phyloP scores from a whole-genome alignment of 306 rosid genomes.

The Cicer pinnatifidum region DNA sequence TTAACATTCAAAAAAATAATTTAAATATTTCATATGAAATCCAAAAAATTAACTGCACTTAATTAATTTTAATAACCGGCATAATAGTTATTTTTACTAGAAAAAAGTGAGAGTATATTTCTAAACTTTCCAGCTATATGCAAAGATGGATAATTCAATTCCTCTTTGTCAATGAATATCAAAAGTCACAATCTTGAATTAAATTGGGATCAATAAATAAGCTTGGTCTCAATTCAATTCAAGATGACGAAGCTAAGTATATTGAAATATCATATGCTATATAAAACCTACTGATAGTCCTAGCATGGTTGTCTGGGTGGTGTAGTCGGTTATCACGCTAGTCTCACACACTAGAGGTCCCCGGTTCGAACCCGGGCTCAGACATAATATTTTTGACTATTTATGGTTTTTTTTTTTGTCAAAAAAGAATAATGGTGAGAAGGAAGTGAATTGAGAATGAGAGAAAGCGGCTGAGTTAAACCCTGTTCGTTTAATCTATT shows the following conservation, averaged over 20 bases:
- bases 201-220: neutral
- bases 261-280: neutral
- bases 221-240: neutral
- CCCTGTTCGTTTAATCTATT: conserved; percentile 33
- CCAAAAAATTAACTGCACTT: too few relatives aligned
- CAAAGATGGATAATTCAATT: too few relatives aligned
- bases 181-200: neutral
- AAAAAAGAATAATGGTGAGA: too few relatives aligned
- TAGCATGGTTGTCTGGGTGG: conserved; percentile 50
- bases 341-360: conserved; percentile 74
- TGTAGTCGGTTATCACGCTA: conserved; percentile 71
- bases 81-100: too few relatives aligned
- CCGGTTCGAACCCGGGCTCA: conserved; percentile 74
- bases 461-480: conserved; percentile 5
- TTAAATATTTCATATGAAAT: too few relatives aligned
- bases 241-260: too few relatives aligned
- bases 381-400: conserved; percentile 13
- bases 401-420: neutral
- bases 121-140: too few relatives aligned
- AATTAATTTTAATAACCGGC: too few relatives aligned
- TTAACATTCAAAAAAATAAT: too few relatives aligned
- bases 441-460: too few relatives aligned
- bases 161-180: too few relatives aligned
- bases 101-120: too few relatives aligned
- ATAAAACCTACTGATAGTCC: rapidly evolving